These are phyloP conservation scores for Draba incana DNA, from an alignment of 345 rosid species.

Conservation along the genomic window DNA sequence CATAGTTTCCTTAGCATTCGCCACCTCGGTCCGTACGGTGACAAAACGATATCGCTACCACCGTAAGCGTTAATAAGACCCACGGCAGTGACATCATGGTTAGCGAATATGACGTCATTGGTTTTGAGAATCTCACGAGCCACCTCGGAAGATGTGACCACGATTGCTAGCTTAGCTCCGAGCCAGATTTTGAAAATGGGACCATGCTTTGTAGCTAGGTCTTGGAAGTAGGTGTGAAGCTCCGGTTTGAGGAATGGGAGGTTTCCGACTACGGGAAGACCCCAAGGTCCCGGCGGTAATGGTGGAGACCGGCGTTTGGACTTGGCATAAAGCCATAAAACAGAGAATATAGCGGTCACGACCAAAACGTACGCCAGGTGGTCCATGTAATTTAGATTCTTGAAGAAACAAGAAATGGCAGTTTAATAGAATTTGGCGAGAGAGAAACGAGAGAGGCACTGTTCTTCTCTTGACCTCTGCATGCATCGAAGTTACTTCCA, in stretches of 20 bases:
- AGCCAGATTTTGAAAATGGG: constrained; percentile 43
- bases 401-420: no score
- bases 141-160: constrained; percentile 24
- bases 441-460: no score
- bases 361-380: neutral
- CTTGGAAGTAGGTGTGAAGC: constrained; percentile 30
- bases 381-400: no score
- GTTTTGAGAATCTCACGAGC: constrained; percentile 31
- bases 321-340: constrained; percentile 17
- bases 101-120: constrained; percentile 34
- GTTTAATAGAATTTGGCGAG: no score
- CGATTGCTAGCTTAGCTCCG: constrained; percentile 35
- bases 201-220: constrained; percentile 34
- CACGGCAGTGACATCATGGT: constrained; percentile 31
- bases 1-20: constrained; percentile 37
- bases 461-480: no score
- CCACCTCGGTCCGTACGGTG: constrained; percentile 31
- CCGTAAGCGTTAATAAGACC: constrained; percentile 16
- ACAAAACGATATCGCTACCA: constrained; percentile 29
- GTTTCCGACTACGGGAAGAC: constrained; percentile 41
- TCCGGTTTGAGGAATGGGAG: constrained; percentile 37
- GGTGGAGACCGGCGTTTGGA: constrained; percentile 12
- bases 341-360: neutral
- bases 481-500: no score
- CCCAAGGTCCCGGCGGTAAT: constrained; percentile 37